Base-by-base conservation (phyloP, 129 eudicot genomes). In the Tagetes erecta region DNA sequence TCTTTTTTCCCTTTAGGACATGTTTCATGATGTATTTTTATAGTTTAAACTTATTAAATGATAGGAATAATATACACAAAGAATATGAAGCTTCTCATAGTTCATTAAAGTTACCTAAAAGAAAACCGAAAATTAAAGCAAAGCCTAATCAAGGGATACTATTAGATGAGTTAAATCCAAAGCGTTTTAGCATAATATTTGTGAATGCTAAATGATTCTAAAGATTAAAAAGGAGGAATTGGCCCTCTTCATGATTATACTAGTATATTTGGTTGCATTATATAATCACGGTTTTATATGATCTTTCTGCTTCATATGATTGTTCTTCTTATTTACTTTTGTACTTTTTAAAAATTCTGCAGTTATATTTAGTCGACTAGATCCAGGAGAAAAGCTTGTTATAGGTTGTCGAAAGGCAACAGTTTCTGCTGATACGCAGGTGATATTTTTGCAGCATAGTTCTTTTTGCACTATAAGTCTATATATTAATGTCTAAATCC, bases 301-400 rank as follows among this genome's bases (percentile, higher is more conserved):
- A 13, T 50, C 2, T 1, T 44, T 7, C 49, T 44, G 49, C 14
- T 30, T 33, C 13, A 34, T 34, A 0, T 33, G 12, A 33, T 33
- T 33, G 11, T 34, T 60, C 0, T 11, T 4, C 3, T 12, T 12
- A 59, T 35, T 3, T 60, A 2, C 12, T 58, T 35, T 35, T 12
- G 3, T 60, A 11, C 3, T 1, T 34, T 60, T 35, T 0, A 35
- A 60, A 14, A 60, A 9, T 1, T 11, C 3, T 13, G 8, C 42
- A 60, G 66, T 60, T 12, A 60, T 12, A 60, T 64, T 64, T 11
- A 38, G 68, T 11, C 68, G 68, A 64, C 11, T 64, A 9, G 68
- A 64, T 8, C 68, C 68, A 8, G 68, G 11, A 64, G 68, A 11
- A 64, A 64, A 64, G 12, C 68, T 64, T 64, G 14, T 64, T 37